Percentiles rank a stretch among this genome's conserved stretches.
phyloP scores from a whole-genome alignment of 352 stramenopile genomes.

The Globisporangium recalcitrans region DNA sequence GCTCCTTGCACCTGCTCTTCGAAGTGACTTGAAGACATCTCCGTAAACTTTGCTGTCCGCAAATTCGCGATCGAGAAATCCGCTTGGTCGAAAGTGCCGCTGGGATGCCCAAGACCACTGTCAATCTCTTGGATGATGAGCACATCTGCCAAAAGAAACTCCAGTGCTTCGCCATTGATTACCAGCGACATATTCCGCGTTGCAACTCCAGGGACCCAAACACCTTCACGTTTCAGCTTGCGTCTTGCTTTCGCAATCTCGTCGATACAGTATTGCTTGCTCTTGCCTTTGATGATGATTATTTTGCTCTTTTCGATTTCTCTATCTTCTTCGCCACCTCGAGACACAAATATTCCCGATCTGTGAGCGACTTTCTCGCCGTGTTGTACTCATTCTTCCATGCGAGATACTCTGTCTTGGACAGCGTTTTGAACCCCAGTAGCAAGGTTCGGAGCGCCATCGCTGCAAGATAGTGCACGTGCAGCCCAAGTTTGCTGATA shows the following conservation, averaged over 20 bases:
- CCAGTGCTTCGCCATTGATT: conserved; percentile 78
- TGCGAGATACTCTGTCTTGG: conserved; percentile 40
- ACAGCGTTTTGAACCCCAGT: conserved; percentile 71
- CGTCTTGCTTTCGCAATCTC: conserved; percentile 69
- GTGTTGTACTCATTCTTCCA: conserved; percentile 80
- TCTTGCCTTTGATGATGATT: conserved; percentile 80
- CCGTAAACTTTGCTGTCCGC: conserved; percentile 11
- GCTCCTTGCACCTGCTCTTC: conserved; percentile 26
- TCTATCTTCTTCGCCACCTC: conserved; percentile 76
- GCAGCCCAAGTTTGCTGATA: conserved; percentile 66
- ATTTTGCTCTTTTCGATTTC: conserved; percentile 69
- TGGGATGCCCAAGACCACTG: conserved; percentile 41
- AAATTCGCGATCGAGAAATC: conserved; percentile 21
- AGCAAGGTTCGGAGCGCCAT: conserved; percentile 86
- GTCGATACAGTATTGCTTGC: conserved; percentile 70
- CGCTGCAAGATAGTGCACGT: conserved; percentile 85
- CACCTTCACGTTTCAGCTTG: conserved; percentile 71
- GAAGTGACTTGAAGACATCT: conserved; percentile 24
- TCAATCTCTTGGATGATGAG: conserved; percentile 80
- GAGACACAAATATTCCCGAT: conserved; percentile 59
- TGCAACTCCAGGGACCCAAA: conserved; percentile 72
- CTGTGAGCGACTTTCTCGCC: conserved; percentile 56
- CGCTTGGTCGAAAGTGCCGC: conserved; percentile 3
- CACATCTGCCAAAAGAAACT: conserved; percentile 55
- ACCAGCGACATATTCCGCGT: conserved; percentile 74